Evolutionary conservation across 305 asterid genomes (phyloP).

Genomic region (Andrographis paniculata): DNA sequence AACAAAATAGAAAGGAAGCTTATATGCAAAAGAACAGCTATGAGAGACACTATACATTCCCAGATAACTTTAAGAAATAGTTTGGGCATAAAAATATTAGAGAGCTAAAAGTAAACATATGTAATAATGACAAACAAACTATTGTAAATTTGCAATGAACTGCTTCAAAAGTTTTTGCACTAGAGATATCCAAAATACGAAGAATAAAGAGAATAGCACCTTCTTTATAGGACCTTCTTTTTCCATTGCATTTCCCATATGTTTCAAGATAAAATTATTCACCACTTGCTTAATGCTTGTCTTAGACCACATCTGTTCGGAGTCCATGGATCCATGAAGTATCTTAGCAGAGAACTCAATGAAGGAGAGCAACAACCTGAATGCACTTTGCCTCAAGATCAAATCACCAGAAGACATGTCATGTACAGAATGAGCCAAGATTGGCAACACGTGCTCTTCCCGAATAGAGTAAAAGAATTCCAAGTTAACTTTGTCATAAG

Average conservation of each 20-base stretch:
- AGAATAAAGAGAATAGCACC: conserved; percentile 29
- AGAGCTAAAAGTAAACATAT: not conserved
- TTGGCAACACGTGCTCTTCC: conserved; percentile 63
- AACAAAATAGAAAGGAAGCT: not conserved
- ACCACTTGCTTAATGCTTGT: conserved; percentile 39
- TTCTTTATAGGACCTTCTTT: conserved; percentile 62
- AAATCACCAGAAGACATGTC: conserved; percentile 85
- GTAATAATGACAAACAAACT: conserved; percentile 1
- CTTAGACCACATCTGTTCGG: conserved; percentile 43
- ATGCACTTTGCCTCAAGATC: conserved; percentile 84
- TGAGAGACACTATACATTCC: too few relatives aligned
- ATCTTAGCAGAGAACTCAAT: conserved; percentile 59
- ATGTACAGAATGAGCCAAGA: conserved; percentile 68
- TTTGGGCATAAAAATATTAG: not conserved
- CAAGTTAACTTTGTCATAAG: conserved; percentile 56
- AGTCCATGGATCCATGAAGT: conserved; percentile 29
- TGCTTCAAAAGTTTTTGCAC: not conserved
- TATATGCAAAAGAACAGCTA: not conserved
- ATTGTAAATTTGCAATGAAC: not conserved
- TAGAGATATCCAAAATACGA: not conserved
- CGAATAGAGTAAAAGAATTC: conserved; percentile 45
- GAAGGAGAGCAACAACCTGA: conserved; percentile 61
- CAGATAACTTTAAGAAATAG: too few relatives aligned
- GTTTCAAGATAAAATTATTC: conserved; percentile 62
- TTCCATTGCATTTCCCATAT: conserved; percentile 85